phyloP scores from a whole-genome alignment of 176 grass and related monocot species.

The Oryza rufipogon region DNA sequence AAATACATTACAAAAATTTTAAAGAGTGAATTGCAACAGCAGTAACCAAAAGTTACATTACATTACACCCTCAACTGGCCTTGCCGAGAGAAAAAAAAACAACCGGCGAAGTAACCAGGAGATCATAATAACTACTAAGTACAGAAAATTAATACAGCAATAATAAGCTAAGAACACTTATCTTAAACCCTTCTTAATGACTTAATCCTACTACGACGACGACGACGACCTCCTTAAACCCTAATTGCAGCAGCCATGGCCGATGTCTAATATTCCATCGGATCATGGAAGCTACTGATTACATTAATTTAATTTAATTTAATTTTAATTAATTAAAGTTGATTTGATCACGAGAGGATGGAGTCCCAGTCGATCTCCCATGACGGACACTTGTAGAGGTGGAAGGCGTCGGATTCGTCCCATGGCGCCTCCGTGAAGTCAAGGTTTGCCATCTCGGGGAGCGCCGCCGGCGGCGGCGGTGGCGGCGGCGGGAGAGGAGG shows the following conservation, averaged over 20 bases:
- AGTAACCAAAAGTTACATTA: slow-evolving; percentile 53
- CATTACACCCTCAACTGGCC: slow-evolving; percentile 53
- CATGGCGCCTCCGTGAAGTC: slow-evolving; percentile 94
- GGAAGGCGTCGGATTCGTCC: slow-evolving; percentile 80
- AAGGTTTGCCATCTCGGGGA: slow-evolving; percentile 74
- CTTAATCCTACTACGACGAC: neutral
- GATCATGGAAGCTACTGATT: slow-evolving; percentile 20
- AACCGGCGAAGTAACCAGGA: slow-evolving; percentile 61
- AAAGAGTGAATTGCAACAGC: neutral
- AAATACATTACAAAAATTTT: neutral
- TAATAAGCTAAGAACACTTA: slow-evolving; percentile 28
- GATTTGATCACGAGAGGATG: slow-evolving; percentile 68
- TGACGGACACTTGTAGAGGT: slow-evolving; percentile 67
- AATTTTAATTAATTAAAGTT: neutral
- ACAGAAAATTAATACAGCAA: slow-evolving; percentile 46
- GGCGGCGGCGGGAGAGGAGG: neutral
- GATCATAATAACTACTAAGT: slow-evolving; percentile 4
- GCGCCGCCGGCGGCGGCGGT: slow-evolving; percentile 34
- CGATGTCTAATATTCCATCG: slow-evolving; percentile 97
- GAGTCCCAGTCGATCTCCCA: slow-evolving; percentile 99
- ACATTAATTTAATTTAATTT: neutral
- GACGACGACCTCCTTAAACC: slow-evolving; percentile 55
- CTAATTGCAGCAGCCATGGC: slow-evolving; percentile 51
- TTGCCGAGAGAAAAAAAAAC: slow-evolving; percentile 62
- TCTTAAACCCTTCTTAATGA: slow-evolving; percentile 53